Evolutionary conservation across 2,329 filamentous ascomycete genomes (phyloP).

Genomic region (Cordyceps militaris): DNA sequence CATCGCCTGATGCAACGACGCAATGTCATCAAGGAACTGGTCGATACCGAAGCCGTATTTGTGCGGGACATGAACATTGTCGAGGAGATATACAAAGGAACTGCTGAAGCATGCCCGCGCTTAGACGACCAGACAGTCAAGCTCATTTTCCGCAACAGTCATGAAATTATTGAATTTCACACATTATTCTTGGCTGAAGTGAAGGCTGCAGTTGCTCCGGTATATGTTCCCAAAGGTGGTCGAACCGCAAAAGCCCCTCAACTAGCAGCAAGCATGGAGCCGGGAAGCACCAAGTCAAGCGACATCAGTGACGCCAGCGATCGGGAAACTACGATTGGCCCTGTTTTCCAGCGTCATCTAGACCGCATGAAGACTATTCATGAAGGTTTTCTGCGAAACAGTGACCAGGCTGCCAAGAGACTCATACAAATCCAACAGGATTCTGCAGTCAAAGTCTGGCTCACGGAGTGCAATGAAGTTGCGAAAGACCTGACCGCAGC

Average conservation of each 20-base stretch:
- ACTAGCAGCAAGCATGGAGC: constrained; percentile 34
- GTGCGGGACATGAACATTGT: constrained; percentile 95
- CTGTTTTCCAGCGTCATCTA: constrained; percentile 49
- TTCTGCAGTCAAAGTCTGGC: constrained; percentile 68
- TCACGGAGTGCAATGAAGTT: constrained; percentile 86
- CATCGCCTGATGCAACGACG: constrained; percentile 73
- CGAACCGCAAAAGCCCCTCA: constrained; percentile 36
- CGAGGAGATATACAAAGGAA: constrained; percentile 95
- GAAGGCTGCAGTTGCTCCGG: constrained; percentile 69
- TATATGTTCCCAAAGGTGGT: constrained; percentile 62
- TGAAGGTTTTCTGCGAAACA: constrained; percentile 56
- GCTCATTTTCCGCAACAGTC: constrained; percentile 84
- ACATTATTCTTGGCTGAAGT: constrained; percentile 70
- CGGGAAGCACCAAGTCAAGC: constrained; percentile 29
- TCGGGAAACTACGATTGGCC: constrained; percentile 44
- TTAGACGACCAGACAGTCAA: constrained; percentile 80
- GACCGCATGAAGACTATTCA: constrained; percentile 55
- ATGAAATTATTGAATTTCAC: constrained; percentile 84
- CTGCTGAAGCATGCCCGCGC: constrained; percentile 72
- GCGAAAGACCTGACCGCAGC: constrained; percentile 87
- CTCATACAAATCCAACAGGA: constrained; percentile 58
- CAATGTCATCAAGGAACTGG: constrained; percentile 81
- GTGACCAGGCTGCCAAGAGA: constrained; percentile 54
- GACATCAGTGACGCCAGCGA: constrained; percentile 47
- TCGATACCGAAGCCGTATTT: constrained; percentile 88